These are phyloP conservation scores for Tolypocladium album DNA, from an alignment of 2,329 filamentous ascomycete genomes.

Conservation along the genomic window DNA sequence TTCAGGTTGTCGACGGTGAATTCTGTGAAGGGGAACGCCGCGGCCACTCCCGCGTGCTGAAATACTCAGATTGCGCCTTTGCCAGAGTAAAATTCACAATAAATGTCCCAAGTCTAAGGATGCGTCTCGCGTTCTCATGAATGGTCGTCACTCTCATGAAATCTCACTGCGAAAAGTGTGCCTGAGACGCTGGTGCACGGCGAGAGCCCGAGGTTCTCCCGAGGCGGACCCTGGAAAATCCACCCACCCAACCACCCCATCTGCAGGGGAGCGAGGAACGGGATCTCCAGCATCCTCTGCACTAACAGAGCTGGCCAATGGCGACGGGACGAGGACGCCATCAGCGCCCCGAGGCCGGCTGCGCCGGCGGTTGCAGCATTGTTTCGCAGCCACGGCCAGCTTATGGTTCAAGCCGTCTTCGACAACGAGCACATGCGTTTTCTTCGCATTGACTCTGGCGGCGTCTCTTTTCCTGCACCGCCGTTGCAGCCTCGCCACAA, in stretches of 20 bases:
- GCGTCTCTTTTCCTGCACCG: neutral
- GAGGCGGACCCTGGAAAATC: neutral
- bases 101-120: neutral
- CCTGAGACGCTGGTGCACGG: neutral
- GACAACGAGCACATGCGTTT: neutral
- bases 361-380: neutral
- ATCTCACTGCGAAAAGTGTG: neutral
- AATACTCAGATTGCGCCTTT: neutral
- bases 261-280: neutral
- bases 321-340: neutral
- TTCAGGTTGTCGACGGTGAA: neutral
- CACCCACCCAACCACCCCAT: no score
- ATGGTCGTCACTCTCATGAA: neutral
- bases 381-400: neutral
- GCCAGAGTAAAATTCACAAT: no score
- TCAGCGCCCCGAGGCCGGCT: neutral
- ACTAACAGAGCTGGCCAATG: neutral
- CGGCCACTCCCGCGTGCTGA: neutral
- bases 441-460: neutral
- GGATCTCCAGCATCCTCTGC: neutral
- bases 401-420: neutral
- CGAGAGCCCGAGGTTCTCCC: neutral
- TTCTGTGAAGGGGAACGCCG: neutral
- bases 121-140: neutral
- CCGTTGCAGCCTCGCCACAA: neutral